Conservation (phyloP, 75 land plant species). For the Pseudotsuga menziesii region DNA sequence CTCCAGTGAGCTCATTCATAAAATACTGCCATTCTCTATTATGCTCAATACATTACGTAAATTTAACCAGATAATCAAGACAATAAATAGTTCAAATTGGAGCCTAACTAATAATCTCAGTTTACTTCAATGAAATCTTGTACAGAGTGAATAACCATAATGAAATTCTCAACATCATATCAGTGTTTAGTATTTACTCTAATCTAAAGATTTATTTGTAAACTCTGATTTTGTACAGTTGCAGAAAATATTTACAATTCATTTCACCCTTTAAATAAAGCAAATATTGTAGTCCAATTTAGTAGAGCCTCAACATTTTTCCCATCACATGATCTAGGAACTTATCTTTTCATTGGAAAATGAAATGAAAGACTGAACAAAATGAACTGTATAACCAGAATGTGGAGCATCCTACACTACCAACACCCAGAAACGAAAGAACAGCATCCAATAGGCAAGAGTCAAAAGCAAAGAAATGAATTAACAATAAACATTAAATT, state of each 20-base stretch:
- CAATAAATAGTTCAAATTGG: neutral
- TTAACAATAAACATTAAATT: too few species aligned
- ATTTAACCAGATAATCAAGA: too few species aligned
- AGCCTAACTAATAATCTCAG: neutral
- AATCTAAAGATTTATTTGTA: neutral
- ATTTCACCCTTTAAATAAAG: neutral
- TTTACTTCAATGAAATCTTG: neutral
- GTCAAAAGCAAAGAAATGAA: too few species aligned
- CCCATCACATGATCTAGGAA: neutral
- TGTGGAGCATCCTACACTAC: too few species aligned
- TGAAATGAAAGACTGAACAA: too few species aligned
- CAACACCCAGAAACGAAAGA: too few species aligned
- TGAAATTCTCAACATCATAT: neutral
- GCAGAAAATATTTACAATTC: neutral
- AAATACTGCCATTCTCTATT: too few species aligned
- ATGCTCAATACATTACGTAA: too few species aligned
- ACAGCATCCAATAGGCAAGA: too few species aligned
- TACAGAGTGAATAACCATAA: neutral
- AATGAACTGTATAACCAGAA: too few species aligned
- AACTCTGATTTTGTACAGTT: neutral
- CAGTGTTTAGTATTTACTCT: neutral
- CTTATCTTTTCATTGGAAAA: too few species aligned
- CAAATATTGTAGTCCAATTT: neutral
- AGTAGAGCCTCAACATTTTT: neutral
- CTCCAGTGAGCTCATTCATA: too few species aligned